Evolutionary conservation across 192 early-diverging fungal species (phyloP), one percentile per base, ranked within the genome.

Genomic region (Backusella mclennaniae): DNA sequence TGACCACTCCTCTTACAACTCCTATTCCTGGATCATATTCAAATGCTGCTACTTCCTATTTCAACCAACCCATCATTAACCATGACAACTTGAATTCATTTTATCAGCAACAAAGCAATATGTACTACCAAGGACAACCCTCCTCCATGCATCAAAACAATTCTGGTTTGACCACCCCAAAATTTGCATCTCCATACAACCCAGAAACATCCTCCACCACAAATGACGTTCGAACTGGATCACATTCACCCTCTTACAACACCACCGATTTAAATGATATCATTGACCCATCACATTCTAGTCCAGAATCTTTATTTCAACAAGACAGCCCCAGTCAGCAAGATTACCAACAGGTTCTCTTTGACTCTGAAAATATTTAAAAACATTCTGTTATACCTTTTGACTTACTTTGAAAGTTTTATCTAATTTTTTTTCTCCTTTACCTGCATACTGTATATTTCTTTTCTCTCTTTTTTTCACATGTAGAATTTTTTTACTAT

Each of bases 361-460:
- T 59, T 29, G 56, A 59, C 56, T 26, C 56, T 59, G 56, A 59
- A 59, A 59, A 59, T 26, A 59, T 59, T 14, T 59, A 59, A 63
- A 26, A 29, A 12, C 12, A 14, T 63, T 29, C 23, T 63, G 56
- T 4, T 63, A 63, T 63, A 63, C 56, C 56, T 63, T 63, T 17
- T 9, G 3, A 59, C 8, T 29, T 23, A 63, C 29, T 26, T 29
- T 29, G 26, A 14, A 63, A 23, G 9, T 63, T 29, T 29, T 26
- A 11, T 21, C 1, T 26, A 56, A 23, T 23, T 53, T 15, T 21
- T 53, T 53, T 59, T 59, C 38, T 11, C 11, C 56, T 63, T 11
- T 12, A 33, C 33, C 26, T 59, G 21, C 56, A 59, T 59, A 29
- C 12, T 59, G 23, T 59, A 59, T 59, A 59, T 59, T 59, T 17